Conservation (phyloP, 768 basidiomycete species). For the Galerina sulciceps region DNA sequence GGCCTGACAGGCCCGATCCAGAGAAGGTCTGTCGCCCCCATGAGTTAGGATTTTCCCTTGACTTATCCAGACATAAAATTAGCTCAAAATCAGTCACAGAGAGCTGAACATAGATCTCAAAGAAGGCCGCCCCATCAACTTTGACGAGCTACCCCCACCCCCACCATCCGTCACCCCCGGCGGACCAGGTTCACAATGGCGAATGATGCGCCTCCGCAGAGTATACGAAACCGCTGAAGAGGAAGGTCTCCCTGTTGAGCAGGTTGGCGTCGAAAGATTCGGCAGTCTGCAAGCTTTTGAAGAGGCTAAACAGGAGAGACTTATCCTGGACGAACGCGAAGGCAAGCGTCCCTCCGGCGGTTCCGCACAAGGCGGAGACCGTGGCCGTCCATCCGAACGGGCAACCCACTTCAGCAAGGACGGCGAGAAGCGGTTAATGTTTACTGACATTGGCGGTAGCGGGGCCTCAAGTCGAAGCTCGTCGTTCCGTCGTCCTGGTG, state of each 20-base stretch:
- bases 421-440: conserved; percentile 63
- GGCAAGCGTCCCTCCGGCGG: conserved; percentile 48
- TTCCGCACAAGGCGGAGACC: conserved; percentile 14
- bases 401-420: conserved; percentile 37
- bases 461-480: conserved; percentile 78
- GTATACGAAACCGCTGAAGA: conserved; percentile 92
- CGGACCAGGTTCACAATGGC: conserved; percentile 93
- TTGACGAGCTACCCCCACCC: conserved; percentile 41
- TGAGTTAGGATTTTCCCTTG: neutral
- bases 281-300: conserved; percentile 84
- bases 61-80: neutral
- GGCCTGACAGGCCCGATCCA: conserved; percentile 62
- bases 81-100: conserved; percentile 65
- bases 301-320: conserved; percentile 86
- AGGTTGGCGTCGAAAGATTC: conserved; percentile 89
- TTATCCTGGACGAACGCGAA: conserved; percentile 83
- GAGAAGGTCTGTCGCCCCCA: conserved; percentile 62
- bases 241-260: conserved; percentile 70
- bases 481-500: conserved; percentile 86
- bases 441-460: conserved; percentile 66
- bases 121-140: conserved; percentile 44
- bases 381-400: conserved; percentile 35
- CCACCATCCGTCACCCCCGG: conserved; percentile 70
- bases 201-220: conserved; percentile 94
- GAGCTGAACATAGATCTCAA: conserved; percentile 67